Percentiles rank a stretch among this genome's conserved stretches.
Evolutionary conservation across 768 basidiomycete genomes (phyloP).

Genomic region (Pleurotus tuber-regium): DNA sequence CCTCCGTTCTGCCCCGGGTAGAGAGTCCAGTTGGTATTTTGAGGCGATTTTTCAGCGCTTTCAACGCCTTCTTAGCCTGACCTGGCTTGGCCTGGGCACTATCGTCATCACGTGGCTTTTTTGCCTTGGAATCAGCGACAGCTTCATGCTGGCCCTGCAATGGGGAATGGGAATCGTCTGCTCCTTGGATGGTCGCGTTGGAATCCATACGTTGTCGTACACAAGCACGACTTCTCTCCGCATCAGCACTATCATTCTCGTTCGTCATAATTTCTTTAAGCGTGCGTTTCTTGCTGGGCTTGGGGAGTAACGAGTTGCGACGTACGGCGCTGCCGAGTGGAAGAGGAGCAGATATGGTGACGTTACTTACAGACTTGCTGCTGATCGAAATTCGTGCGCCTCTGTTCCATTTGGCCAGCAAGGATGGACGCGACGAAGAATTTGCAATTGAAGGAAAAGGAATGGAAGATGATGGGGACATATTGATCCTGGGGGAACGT

Average conservation of each 20-base stretch:
- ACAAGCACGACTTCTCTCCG: background rate
- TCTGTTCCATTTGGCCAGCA: slow-evolving; percentile 8
- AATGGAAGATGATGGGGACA: background rate
- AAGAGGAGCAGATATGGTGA: slow-evolving; percentile 1
- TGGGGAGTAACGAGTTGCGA: slow-evolving; percentile 2
- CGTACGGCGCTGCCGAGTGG: slow-evolving; percentile 2
- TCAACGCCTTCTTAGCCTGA: background rate
- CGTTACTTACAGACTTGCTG: slow-evolving; percentile 1
- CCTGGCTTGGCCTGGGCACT: background rate
- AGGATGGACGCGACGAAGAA: background rate
- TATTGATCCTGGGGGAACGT: too few relatives aligned
- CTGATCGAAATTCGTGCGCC: slow-evolving; percentile 6
- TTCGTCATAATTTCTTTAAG: background rate
- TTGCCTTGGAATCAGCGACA: background rate
- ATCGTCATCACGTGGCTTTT: background rate
- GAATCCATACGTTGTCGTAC: slow-evolving; percentile 1
- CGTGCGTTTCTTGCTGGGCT: background rate
- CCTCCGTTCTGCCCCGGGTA: slow-evolving; percentile 5
- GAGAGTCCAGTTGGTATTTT: background rate
- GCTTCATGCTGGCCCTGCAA: background rate
- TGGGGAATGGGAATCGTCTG: background rate
- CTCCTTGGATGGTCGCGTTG: background rate
- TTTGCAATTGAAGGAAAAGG: background rate
- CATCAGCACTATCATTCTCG: background rate
- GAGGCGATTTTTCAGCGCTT: slow-evolving; percentile 2